Evolutionary conservation across 2,329 filamentous ascomycete species (phyloP).

Genomic region (Phyllosticta citribraziliensis): DNA sequence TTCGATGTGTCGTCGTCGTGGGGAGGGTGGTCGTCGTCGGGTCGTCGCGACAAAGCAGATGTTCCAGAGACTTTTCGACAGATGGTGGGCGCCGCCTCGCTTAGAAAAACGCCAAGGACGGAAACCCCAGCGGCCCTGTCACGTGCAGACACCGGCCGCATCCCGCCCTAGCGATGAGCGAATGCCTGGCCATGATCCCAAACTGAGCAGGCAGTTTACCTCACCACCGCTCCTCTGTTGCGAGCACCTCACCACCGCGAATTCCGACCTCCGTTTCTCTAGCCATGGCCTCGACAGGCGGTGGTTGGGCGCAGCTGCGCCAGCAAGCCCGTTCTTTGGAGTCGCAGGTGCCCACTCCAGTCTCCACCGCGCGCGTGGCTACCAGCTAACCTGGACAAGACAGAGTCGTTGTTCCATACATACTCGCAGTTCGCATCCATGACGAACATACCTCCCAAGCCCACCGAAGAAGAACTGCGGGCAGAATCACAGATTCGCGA

Average conservation of each 20-base stretch:
- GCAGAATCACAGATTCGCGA: slow-evolving; percentile 77
- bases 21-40: slow-evolving; percentile 12
- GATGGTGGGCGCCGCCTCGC: slow-evolving; percentile 5
- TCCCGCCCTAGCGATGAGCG: too few species aligned
- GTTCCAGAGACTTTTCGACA: slow-evolving; percentile 8
- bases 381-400: slow-evolving; percentile 42
- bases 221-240: not conserved
- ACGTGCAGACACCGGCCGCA: not conserved
- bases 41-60: slow-evolving; percentile 9
- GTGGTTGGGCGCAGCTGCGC: slow-evolving; percentile 81
- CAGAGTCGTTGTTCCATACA: slow-evolving; percentile 68
- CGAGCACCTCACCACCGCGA: not conserved
- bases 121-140: not conserved
- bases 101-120: slow-evolving; percentile 4
- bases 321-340: slow-evolving; percentile 85
- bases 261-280: not conserved
- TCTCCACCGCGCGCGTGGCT: not conserved
- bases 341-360: slow-evolving; percentile 57
- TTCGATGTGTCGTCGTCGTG: slow-evolving; percentile 12
- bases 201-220: not conserved
- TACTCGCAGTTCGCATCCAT: slow-evolving; percentile 87
- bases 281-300: slow-evolving; percentile 30
- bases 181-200: slow-evolving; percentile 5
- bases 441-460: slow-evolving; percentile 68
- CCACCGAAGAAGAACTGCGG: slow-evolving; percentile 71